These are phyloP conservation scores for Juncus effusus DNA, from an alignment of 176 grass and related monocot genomes.

Conservation along the genomic window DNA sequence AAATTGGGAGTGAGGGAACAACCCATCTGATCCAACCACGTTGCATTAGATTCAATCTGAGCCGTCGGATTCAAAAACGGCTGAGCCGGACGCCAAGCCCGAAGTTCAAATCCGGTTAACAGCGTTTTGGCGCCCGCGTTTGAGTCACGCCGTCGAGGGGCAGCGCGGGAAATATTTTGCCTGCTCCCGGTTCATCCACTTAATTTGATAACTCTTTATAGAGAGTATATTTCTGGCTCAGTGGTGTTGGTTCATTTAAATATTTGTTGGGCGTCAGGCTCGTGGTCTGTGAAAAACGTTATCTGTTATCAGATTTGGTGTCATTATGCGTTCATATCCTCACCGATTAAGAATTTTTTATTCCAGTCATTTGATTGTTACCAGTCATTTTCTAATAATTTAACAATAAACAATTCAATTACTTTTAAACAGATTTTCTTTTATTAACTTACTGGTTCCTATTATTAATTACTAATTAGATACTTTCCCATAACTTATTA, in stretches of 20 bases:
- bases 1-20: neutral
- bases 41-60: neutral
- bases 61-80: constrained; percentile 24
- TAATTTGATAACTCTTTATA: neutral
- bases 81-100: constrained; percentile 23
- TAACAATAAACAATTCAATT: neutral
- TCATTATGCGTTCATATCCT: neutral
- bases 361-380: neutral
- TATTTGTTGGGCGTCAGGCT: constrained; percentile 10
- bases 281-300: constrained; percentile 15
- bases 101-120: constrained; percentile 22
- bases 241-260: neutral
- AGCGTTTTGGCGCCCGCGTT: constrained; percentile 12
- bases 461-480: neutral
- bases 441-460: neutral
- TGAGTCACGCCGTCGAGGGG: constrained; percentile 24
- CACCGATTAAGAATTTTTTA: neutral
- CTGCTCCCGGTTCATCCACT: neutral
- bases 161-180: constrained; percentile 10
- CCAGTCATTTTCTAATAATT: neutral
- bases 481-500: neutral
- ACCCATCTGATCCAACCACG: constrained; percentile 9
- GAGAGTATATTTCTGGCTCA: neutral
- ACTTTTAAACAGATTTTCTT: neutral
- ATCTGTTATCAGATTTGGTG: neutral